phyloP scores from a whole-genome alignment of 129 eudicot species.

The Calendula officinalis region DNA sequence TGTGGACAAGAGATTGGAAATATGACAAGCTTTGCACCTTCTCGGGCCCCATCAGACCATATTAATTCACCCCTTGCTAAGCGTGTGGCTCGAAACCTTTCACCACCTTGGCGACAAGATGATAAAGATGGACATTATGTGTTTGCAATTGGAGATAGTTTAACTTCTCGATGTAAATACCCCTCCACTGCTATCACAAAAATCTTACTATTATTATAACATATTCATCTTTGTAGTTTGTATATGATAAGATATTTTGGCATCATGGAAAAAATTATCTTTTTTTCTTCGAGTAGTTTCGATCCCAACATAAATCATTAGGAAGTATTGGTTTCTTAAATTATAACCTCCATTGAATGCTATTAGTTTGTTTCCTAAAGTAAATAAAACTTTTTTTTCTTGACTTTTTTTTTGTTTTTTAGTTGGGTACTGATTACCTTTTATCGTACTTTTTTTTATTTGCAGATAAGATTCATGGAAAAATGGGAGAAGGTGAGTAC shows the following conservation, averaged over 20 bases:
- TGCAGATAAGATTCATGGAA: constrained; percentile 79
- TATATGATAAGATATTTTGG: no score
- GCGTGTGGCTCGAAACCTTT: constrained; percentile 74
- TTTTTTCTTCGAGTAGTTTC: no score
- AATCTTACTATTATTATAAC: background rate
- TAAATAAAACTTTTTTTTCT: background rate
- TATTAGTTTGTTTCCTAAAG: no score
- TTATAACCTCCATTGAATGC: no score
- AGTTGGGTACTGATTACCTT: constrained; percentile 10
- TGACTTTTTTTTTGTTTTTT: background rate
- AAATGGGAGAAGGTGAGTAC: constrained; percentile 82
- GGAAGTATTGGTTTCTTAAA: no score
- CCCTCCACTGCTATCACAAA: constrained; percentile 39
- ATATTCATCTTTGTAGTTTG: constrained; percentile 32
- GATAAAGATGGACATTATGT: constrained; percentile 92
- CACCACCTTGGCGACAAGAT: constrained; percentile 91
- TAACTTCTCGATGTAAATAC: constrained; percentile 92
- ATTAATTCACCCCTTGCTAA: constrained; percentile 58
- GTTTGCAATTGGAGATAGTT: constrained; percentile 87
- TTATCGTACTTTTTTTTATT: constrained; percentile 7
- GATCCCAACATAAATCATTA: background rate
- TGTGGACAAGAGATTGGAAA: constrained; percentile 80
- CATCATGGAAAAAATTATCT: no score
- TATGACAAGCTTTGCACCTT: constrained; percentile 63
- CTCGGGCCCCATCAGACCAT: constrained; percentile 53